A percentile compares a stretch with the other conserved stretches of the same genome.
Conservation (phyloP, 2,329 filamentous ascomycete species). For the Neocucurbitaria cava region DNA sequence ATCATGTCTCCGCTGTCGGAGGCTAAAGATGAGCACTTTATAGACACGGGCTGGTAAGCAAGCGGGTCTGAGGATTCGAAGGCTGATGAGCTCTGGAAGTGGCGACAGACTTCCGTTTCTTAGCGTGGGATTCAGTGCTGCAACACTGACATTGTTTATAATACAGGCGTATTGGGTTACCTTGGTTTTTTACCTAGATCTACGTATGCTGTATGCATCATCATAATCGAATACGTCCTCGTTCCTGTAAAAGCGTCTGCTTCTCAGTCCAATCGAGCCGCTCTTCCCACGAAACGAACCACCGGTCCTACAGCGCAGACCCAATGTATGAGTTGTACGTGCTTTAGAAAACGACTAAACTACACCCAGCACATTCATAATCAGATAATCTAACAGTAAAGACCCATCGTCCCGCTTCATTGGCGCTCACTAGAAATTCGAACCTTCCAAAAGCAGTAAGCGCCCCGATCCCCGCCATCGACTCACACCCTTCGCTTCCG, state of each 20-base stretch:
- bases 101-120: slow-evolving; percentile 6
- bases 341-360: no score
- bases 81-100: background rate
- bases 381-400: no score
- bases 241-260: background rate
- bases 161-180: background rate
- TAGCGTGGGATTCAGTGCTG: background rate
- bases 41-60: background rate
- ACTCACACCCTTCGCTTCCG: slow-evolving; percentile 16
- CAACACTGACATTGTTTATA: background rate
- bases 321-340: no score
- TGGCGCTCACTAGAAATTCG: background rate
- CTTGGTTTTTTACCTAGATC: background rate
- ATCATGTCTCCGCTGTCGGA: slow-evolving; percentile 12
- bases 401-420: no score
- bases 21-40: background rate
- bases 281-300: no score
- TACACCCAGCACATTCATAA: no score
- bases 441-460: slow-evolving; percentile 16
- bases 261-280: no score
- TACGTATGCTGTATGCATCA: background rate
- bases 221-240: background rate
- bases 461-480: slow-evolving; percentile 12
- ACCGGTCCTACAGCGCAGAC: no score
- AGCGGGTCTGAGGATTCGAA: background rate